Evolutionary conservation across 768 basidiomycete genomes (phyloP), one percentile per base, ranked within the genome.

Genomic region (Suillus subaureus): DNA sequence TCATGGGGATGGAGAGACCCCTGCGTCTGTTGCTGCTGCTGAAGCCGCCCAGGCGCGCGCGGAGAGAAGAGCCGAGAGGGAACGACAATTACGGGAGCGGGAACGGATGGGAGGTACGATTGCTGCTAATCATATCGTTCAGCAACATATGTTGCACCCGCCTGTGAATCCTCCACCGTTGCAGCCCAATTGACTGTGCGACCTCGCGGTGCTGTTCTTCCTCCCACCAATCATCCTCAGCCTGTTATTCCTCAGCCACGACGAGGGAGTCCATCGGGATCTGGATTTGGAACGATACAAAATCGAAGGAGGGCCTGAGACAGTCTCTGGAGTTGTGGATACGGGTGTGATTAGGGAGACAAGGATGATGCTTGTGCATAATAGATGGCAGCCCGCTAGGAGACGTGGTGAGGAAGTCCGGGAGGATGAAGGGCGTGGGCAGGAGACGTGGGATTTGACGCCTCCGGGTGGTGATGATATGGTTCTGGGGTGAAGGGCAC

Each of bases 31-130:
- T 12, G 33, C 35, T 39, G 58, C n/a, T 6, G 73, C 70, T 57
- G 67, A 63, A 11, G 64, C 39, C 40, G 66, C 61, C 1, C 65
- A 62, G 28, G 71, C 70, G 49, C 70, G 75, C 15, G 68, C 71
- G 31, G 81, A 82, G 63, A 73, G 80, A 42, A 70, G 80, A 58
- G 78, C 76, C 4, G 78, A 80, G 64, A 78, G 81, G 45, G 81
- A 81, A 58, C 74, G 74, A 35, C 52, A 68, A 21, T 66, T 67
- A 1, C 72, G 75, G 54, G 75, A 76, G 62, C 67, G 75, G 35
- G 75, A 40, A 31, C 66, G 65, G n/a, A 61, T 28, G 55, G 62
- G 33, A 66, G 68, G 21, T 49, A 49, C 70, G 28, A 67, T 71
- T 52, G 45, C 74, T 15, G 55, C 65, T 15, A 56, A 64, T 45